Evolutionary conservation across 192 early-diverging fungal species (phyloP), one percentile per base, ranked within the genome.

Genomic region (Coemansia furcata): DNA sequence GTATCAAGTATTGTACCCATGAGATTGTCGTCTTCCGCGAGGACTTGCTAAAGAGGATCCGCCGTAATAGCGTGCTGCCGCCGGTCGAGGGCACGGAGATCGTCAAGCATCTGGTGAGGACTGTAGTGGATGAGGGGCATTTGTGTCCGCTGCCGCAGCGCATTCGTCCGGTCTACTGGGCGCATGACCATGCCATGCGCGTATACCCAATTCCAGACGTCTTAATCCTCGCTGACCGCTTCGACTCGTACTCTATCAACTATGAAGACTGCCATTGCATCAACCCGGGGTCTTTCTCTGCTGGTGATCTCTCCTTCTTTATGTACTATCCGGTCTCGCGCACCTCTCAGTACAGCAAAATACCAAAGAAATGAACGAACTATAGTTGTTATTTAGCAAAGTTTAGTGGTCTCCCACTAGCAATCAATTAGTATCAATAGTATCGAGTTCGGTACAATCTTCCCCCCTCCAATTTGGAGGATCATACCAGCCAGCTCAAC

Each of bases 21-120:
- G 96, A 98, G 65, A 91, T 98, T 50, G 87, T 96, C 2, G 83
- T 98, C 23, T 95, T 92, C 66, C 87, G 95, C 15, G 94, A 96
- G 64, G 94, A 96, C 68, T 68, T 95, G 47, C 71, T 93, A 55
- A 90, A 86, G 62, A 85, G 85, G 70, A 73, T 95, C 60, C 81
- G 88, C 60, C 85, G 94, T 42, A 94, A 94, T 75, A 84, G 87
- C 71, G 85, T 93, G 36, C 62, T 92, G 1, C 83, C 86, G 21
- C 89, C 91, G 7, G 71, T 72, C 12, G 81, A 85, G 74, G 36
- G 73, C 77, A 43, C 74, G 55, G 63, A 60, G 65, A 70, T 82
- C 32, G 79, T 72, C 15, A 82, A 77, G 37, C 79, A 82, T 36
- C 81, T 96, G 14, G 89, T 94, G 19, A 84, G 88, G 10, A 95